phyloP scores from a whole-genome alignment of 2,329 filamentous ascomycete genomes.

The Penicillium sp. region DNA sequence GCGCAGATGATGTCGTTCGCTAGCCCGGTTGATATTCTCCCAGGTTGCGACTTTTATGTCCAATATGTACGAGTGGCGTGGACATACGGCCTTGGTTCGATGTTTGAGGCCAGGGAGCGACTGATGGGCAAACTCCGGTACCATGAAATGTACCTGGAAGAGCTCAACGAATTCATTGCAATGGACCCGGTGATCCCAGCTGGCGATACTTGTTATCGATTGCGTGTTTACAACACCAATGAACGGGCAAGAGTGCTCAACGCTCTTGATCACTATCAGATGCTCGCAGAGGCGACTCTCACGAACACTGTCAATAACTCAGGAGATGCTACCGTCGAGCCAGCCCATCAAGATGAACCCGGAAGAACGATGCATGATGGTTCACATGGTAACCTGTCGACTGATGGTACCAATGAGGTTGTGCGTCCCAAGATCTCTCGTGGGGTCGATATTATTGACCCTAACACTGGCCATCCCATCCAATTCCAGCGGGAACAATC shows the following conservation, averaged over 20 bases:
- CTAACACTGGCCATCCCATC: not conserved
- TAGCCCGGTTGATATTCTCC: not conserved
- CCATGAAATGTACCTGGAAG: not conserved
- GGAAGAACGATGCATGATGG: no score
- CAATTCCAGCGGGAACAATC: not conserved
- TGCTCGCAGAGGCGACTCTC: not conserved
- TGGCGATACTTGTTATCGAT: not conserved
- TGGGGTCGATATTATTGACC: not conserved
- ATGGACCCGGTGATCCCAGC: not conserved
- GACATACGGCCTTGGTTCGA: no score
- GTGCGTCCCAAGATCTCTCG: not conserved
- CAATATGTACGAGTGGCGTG: not conserved
- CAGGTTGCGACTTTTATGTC: not conserved
- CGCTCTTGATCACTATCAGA: not conserved
- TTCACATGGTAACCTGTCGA: not conserved
- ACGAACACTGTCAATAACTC: not conserved
- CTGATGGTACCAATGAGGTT: not conserved
- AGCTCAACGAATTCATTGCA: conserved; percentile 1
- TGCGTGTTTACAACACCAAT: not conserved
- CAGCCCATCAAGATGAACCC: not conserved
- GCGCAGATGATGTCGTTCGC: not conserved
- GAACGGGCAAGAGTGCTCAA: not conserved
- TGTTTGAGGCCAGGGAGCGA: not conserved
- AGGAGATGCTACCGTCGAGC: not conserved
- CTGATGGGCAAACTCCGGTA: not conserved